These are phyloP conservation scores for Tubosaeta sp. DNA, from an alignment of 768 basidiomycete species.

Conservation along the genomic window DNA sequence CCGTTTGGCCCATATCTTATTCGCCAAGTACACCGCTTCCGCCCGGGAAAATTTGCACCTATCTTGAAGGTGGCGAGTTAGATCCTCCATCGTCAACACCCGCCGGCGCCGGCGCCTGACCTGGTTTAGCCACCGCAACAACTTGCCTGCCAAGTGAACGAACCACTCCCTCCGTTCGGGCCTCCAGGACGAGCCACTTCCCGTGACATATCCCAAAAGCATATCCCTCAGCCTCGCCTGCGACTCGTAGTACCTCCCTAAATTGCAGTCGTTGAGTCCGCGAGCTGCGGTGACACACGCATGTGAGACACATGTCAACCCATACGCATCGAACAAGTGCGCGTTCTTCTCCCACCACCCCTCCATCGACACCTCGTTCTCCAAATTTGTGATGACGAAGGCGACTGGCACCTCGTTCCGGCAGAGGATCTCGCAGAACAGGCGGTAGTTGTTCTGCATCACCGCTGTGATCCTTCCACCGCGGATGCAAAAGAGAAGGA, in stretches of 20 bases:
- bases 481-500: constrained; percentile 34
- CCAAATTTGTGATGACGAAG: constrained; percentile 30
- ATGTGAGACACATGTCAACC: constrained; percentile 26
- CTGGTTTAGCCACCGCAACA: constrained; percentile 20
- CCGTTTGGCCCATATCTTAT: constrained; percentile 22
- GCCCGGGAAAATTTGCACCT: constrained; percentile 19
- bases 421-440: constrained; percentile 30
- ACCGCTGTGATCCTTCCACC: constrained; percentile 28
- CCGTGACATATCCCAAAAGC: constrained; percentile 18
- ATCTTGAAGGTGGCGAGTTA: constrained; percentile 21
- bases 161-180: constrained; percentile 23
- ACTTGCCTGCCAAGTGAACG: constrained; percentile 17
- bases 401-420: constrained; percentile 30
- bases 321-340: constrained; percentile 24
- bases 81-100: constrained; percentile 15
- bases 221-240: constrained; percentile 21
- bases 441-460: constrained; percentile 28
- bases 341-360: constrained; percentile 33
- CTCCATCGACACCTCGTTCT: constrained; percentile 32
- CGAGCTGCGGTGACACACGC: constrained; percentile 37
- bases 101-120: constrained; percentile 8
- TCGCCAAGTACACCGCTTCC: constrained; percentile 21
- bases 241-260: constrained; percentile 32
- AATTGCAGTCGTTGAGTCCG: constrained; percentile 21
- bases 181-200: constrained; percentile 13